These are phyloP conservation scores for Cyberlindnera maclurae DNA, from an alignment of 805 yeast species.

Conservation along the genomic window DNA sequence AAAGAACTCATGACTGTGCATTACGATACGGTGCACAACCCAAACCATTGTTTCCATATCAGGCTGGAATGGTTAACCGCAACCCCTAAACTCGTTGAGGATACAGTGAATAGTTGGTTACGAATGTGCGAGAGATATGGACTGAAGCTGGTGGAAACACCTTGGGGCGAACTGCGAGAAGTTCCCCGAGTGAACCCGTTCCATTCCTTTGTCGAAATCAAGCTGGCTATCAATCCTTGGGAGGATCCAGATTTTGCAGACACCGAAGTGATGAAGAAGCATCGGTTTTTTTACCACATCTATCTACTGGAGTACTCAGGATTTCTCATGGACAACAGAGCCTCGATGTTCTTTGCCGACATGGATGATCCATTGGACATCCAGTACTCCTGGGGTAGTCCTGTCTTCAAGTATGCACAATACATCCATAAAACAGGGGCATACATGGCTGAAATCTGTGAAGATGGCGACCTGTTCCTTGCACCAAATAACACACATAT, in stretches of 20 bases:
- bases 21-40: slow-evolving; percentile 87
- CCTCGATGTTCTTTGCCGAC: slow-evolving; percentile 51
- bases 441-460: slow-evolving; percentile 80
- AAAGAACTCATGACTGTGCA: slow-evolving; percentile 78
- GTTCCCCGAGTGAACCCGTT: slow-evolving; percentile 78
- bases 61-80: slow-evolving; percentile 90
- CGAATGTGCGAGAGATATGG: slow-evolving; percentile 84
- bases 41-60: slow-evolving; percentile 89
- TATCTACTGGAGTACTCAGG: slow-evolving; percentile 63
- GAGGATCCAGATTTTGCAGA: slow-evolving; percentile 44
- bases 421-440: slow-evolving; percentile 87
- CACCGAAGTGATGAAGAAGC: slow-evolving; percentile 35
- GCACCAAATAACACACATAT: slow-evolving; percentile 86
- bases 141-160: slow-evolving; percentile 73
- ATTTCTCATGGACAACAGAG: slow-evolving; percentile 75
- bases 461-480: slow-evolving; percentile 67
- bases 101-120: slow-evolving; percentile 68
- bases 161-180: slow-evolving; percentile 80
- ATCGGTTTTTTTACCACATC: slow-evolving; percentile 69
- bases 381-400: slow-evolving; percentile 86
- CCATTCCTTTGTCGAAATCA: slow-evolving; percentile 72
- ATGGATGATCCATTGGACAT: slow-evolving; percentile 52
- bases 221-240: slow-evolving; percentile 69
- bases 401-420: slow-evolving; percentile 75
- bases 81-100: slow-evolving; percentile 80